phyloP scores from a whole-genome alignment of 768 basidiomycete genomes.

The Phylloporus scabripes region DNA sequence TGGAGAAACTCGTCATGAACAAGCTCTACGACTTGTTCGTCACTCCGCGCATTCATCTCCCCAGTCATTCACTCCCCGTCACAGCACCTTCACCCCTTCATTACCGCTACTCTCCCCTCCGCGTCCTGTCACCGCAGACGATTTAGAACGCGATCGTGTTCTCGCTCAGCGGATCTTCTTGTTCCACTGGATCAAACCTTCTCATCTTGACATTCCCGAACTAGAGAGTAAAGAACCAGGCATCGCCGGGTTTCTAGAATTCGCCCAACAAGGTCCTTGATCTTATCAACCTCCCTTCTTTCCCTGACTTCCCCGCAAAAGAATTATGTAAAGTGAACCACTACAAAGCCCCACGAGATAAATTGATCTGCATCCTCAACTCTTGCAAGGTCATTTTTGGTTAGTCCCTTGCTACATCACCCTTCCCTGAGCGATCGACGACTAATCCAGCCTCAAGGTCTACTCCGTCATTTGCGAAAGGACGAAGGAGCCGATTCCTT shows the following conservation, averaged over 20 bases:
- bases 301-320: constrained; percentile 25
- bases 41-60: background rate
- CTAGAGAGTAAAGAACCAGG: constrained; percentile 49
- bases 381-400: constrained; percentile 99
- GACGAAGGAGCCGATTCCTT: constrained; percentile 94
- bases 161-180: constrained; percentile 84
- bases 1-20: constrained; percentile 99
- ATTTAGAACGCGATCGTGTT: constrained; percentile 93
- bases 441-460: constrained; percentile 42
- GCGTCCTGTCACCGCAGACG: constrained; percentile 83
- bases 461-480: constrained; percentile 79
- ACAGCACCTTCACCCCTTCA: constrained; percentile 89
- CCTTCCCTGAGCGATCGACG: constrained; percentile 1
- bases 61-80: constrained; percentile 6
- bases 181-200: constrained; percentile 85
- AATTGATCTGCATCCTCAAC: constrained; percentile 95
- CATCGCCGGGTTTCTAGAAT: constrained; percentile 73
- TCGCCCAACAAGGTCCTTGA: constrained; percentile 75
- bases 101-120: constrained; percentile 59
- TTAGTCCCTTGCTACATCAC: constrained; percentile 34
- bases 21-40: constrained; percentile 90
- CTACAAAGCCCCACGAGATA: constrained; percentile 98
- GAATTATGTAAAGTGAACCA: constrained; percentile 96
- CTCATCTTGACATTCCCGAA: constrained; percentile 86
- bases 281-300: background rate